Evolutionary conservation across 352 stramenopile genomes (phyloP), one percentile per base, ranked within the genome.

Genomic region (Phytopythium chamaehyphon): DNA sequence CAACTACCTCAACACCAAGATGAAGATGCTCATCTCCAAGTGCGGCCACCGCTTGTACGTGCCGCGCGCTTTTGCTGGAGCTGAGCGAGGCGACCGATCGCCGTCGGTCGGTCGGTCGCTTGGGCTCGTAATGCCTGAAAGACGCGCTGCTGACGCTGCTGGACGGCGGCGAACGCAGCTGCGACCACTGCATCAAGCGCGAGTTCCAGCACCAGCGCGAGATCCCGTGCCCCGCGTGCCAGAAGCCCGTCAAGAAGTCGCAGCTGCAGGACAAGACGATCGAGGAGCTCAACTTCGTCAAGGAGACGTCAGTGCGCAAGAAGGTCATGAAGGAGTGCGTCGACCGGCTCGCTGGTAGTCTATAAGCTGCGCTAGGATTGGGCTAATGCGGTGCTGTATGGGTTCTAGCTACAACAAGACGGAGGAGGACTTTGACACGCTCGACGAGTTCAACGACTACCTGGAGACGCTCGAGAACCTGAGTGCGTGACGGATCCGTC

Each of bases 11-110:
- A 95, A 95, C 66, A 95, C 83, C 18, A 93, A 91, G 68, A 95
- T 95, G 85, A 95, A 93, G 66, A 93, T 95, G 78, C 82, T 92
- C 55, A 95, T 95, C 64, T 93, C 85, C 50, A 93, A 95, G 66
- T 95, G 85, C 43, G 83, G 85, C 50, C 85, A 95, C 55, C 83
- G 83, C 66, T 93, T 92, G 85, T 95, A 70, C 59, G 85, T 85
- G 15, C 14, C 23, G n/a, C 10, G 56, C 23, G 57, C 24, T 6
- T 5, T 43, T 12, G n/a, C 10, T 44, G 23, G 11, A 47, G 39
- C 35, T 24, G 62, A 6, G 40, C 31, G n/a, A 36, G 9, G 5
- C 1, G 1, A 21, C 19, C 28, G 12, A 33, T 42, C 24, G n/a
- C 28, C 31, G 50, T 22, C n/a, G n/a, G 15, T 52, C 22, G 6